phyloP scores from a whole-genome alignment of 2,329 filamentous ascomycete species.

The Aspergillus sp. region DNA sequence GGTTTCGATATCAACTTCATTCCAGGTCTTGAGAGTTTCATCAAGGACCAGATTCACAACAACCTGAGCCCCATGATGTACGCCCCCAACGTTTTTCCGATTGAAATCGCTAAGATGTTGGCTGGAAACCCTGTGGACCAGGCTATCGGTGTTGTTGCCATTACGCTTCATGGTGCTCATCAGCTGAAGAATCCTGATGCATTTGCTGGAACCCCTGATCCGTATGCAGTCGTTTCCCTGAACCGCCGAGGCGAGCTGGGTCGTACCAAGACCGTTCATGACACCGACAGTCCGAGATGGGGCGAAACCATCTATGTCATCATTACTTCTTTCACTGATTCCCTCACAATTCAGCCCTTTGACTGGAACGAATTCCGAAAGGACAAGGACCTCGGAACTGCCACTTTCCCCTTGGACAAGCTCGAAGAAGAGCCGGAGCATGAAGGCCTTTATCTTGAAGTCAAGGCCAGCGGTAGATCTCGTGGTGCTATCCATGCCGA shows the following conservation, averaged over 20 bases:
- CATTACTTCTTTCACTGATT: slow-evolving; percentile 83
- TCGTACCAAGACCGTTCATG: slow-evolving; percentile 80
- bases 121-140: slow-evolving; percentile 91
- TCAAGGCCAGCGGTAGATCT: slow-evolving; percentile 76
- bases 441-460: slow-evolving; percentile 80
- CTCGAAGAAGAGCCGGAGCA: slow-evolving; percentile 72
- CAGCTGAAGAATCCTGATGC: slow-evolving; percentile 94
- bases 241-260: slow-evolving; percentile 78
- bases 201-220: slow-evolving; percentile 86
- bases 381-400: slow-evolving; percentile 87
- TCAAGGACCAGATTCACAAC: slow-evolving; percentile 91
- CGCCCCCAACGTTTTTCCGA: slow-evolving; percentile 92
- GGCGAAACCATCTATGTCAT: slow-evolving; percentile 97
- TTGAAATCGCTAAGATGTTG: slow-evolving; percentile 97
- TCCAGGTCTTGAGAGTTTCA: slow-evolving; percentile 87
- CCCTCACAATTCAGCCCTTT: slow-evolving; percentile 76
- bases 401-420: slow-evolving; percentile 78
- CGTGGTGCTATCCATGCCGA: slow-evolving; percentile 77
- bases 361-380: slow-evolving; percentile 97
- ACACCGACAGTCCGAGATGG: slow-evolving; percentile 85
- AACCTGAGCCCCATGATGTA: slow-evolving; percentile 98
- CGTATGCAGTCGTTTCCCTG: slow-evolving; percentile 79
- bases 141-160: slow-evolving; percentile 86
- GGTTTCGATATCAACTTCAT: slow-evolving; percentile 99
- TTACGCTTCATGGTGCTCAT: slow-evolving; percentile 86